These are phyloP conservation scores for Boletus tomentosulus DNA, from an alignment of 768 basidiomycete species.

Conservation along the genomic window DNA sequence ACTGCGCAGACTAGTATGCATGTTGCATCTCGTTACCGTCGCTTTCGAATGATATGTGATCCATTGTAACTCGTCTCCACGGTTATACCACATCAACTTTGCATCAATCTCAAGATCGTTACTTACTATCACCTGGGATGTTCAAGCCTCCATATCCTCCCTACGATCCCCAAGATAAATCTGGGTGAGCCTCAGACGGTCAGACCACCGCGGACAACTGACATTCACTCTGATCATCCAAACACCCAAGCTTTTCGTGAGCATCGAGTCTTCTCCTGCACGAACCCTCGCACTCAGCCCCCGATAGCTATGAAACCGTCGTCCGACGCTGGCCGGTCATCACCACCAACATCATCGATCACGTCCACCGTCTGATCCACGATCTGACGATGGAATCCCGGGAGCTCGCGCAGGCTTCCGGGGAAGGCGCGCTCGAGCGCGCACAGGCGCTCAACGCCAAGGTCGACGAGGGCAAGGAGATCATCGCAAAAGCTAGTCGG, in stretches of 20 bases:
- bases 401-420: constrained; percentile 5
- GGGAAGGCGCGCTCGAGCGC: constrained; percentile 3
- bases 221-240: neutral
- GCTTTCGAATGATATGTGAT: too few species aligned
- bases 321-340: constrained; percentile 81
- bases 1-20: too few species aligned
- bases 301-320: constrained; percentile 69
- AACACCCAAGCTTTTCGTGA: constrained; percentile 58
- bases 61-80: too few species aligned
- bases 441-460: constrained; percentile 35
- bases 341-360: constrained; percentile 75
- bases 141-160: constrained; percentile 60
- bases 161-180: constrained; percentile 69
- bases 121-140: constrained; percentile 10
- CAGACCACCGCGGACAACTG: neutral
- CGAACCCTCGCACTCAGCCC: neutral
- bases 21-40: too few species aligned
- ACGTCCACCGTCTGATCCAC: constrained; percentile 67
- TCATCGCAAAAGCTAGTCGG: constrained; percentile 70
- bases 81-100: too few species aligned
- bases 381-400: constrained; percentile 44
- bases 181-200: constrained; percentile 53
- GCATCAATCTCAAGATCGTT: neutral
- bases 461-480: constrained; percentile 69
- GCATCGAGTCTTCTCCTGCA: constrained; percentile 13